phyloP scores from a whole-genome alignment of 257 asterid species.

The Ehretia macrophylla region DNA sequence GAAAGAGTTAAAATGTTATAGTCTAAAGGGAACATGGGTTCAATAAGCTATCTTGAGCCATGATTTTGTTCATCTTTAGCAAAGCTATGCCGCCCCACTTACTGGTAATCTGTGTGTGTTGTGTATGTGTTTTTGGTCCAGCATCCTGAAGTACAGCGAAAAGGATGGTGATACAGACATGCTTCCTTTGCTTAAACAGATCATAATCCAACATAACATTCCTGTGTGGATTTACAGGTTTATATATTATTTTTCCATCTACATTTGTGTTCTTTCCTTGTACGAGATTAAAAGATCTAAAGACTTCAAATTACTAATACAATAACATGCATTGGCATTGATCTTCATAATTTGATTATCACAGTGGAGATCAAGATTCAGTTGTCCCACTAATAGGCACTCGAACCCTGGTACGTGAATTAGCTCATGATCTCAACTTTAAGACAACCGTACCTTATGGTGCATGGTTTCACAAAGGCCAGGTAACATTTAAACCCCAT shows the following conservation, averaged over 20 bases:
- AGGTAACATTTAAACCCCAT: constrained; percentile 8
- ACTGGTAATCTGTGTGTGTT: neutral
- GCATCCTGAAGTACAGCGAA: constrained; percentile 21
- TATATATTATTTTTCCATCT: neutral
- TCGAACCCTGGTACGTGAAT: constrained; percentile 43
- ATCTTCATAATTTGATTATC: neutral
- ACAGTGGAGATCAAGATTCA: constrained; percentile 91
- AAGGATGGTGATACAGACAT: constrained; percentile 23
- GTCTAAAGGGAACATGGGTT: no score
- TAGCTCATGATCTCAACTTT: constrained; percentile 52
- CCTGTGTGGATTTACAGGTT: constrained; percentile 35
- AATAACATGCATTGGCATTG: no score
- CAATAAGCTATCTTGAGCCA: no score
- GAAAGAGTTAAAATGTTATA: no score
- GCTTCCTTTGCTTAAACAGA: constrained; percentile 28
- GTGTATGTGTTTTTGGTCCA: constrained; percentile 1
- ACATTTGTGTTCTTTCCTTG: neutral
- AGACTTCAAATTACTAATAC: no score
- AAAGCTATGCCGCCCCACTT: neutral
- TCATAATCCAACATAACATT: constrained; percentile 22
- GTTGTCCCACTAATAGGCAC: constrained; percentile 69
- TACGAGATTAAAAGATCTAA: no score
- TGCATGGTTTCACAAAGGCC: constrained; percentile 50
- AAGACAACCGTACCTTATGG: constrained; percentile 50
- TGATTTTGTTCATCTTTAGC: no score